Conservation (phyloP, 2,329 filamentous ascomycete species). For the Escovopsis sp. region DNA sequence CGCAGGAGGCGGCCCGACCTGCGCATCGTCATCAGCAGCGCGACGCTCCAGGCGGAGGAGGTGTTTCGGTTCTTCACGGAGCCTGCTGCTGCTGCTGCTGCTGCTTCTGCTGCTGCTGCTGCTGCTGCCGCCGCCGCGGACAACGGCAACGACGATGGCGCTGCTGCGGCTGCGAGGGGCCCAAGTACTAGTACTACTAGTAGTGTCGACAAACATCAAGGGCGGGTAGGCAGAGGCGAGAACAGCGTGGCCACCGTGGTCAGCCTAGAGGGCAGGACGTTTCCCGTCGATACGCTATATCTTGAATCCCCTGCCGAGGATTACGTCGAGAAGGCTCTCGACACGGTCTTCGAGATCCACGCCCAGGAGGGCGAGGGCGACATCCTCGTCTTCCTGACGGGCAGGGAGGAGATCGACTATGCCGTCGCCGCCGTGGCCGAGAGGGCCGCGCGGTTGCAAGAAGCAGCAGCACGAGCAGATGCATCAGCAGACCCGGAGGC, state of each 20-base stretch:
- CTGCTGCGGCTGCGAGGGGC: too few relatives aligned
- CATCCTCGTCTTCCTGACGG: slow-evolving; percentile 81
- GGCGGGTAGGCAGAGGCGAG: slow-evolving; percentile 12
- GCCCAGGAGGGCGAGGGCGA: slow-evolving; percentile 62
- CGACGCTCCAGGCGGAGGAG: slow-evolving; percentile 77
- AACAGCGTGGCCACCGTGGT: slow-evolving; percentile 40
- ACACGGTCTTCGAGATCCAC: slow-evolving; percentile 80
- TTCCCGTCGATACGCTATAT: slow-evolving; percentile 78
- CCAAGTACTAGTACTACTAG: too few relatives aligned
- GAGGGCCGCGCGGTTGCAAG: slow-evolving; percentile 43
- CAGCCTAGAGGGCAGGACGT: slow-evolving; percentile 73
- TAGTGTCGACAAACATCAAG: slow-evolving; percentile 9
- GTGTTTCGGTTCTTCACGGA: slow-evolving; percentile 64
- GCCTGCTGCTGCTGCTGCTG: slow-evolving; percentile 22
- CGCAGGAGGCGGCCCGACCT: slow-evolving; percentile 63
- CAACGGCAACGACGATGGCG: too few relatives aligned
- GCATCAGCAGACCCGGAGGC: too few relatives aligned
- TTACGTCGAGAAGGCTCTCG: slow-evolving; percentile 70
- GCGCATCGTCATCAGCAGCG: slow-evolving; percentile 81
- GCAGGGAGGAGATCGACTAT: slow-evolving; percentile 80
- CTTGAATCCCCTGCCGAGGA: slow-evolving; percentile 64
- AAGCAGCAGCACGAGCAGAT: not conserved
- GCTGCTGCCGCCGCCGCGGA: slow-evolving; percentile 15
- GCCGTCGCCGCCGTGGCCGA: slow-evolving; percentile 68
- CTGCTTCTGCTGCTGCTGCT: slow-evolving; percentile 10